These are phyloP conservation scores for Solanum appendiculatum DNA, from an alignment of 257 asterid species.

Conservation along the genomic window DNA sequence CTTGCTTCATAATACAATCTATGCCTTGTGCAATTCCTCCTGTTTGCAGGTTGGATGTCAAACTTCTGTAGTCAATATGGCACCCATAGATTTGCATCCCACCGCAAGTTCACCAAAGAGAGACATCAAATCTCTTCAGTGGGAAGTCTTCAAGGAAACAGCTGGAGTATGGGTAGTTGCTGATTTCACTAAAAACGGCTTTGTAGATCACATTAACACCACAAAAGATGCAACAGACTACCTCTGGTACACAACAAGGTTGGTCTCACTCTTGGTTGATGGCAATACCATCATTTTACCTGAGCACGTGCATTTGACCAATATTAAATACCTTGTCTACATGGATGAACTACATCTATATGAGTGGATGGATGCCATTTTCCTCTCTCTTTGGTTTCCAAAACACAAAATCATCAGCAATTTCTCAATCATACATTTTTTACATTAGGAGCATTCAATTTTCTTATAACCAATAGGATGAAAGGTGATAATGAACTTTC, in stretches of 20 bases:
- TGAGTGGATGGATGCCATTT: neutral
- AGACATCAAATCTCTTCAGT: slow-evolving; percentile 46
- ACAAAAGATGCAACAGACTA: slow-evolving; percentile 87
- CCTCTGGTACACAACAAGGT: slow-evolving; percentile 90
- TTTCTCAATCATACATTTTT: neutral
- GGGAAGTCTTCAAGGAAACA: slow-evolving; percentile 67
- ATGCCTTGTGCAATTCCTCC: neutral
- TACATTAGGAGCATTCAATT: neutral
- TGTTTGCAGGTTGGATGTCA: slow-evolving; percentile 55
- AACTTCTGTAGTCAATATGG: slow-evolving; percentile 66
- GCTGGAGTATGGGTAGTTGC: slow-evolving; percentile 74
- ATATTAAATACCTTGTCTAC: neutral
- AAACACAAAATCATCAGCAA: neutral
- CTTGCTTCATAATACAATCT: neutral
- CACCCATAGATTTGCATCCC: slow-evolving; percentile 47
- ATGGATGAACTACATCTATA: neutral
- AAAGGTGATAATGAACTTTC: neutral
- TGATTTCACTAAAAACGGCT: slow-evolving; percentile 48
- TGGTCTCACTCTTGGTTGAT: neutral
- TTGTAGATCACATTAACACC: slow-evolving; percentile 83
- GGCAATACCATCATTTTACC: neutral
- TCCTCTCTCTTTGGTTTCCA: neutral
- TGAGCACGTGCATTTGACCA: neutral
- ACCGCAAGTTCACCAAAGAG: slow-evolving; percentile 30
- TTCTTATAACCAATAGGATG: neutral